These are phyloP conservation scores for Coemansia sp. DNA, from an alignment of 192 early-diverging fungal genomes.

Conservation along the genomic window DNA sequence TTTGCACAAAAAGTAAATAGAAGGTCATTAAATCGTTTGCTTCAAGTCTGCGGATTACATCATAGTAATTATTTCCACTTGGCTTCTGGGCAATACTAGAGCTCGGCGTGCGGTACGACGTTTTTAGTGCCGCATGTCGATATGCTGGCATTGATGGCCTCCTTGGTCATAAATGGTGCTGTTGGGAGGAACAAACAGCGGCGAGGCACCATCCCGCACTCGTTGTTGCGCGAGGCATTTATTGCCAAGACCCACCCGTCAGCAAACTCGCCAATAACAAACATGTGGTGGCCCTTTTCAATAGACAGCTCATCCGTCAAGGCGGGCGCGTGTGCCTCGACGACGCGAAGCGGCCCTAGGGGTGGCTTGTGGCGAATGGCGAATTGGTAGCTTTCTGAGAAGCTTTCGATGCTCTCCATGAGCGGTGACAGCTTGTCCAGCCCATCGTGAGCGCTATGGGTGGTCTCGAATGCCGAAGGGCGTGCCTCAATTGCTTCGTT, in stretches of 20 bases:
- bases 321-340: slow-evolving; percentile 30
- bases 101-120: background rate
- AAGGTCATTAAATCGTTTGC: too few species aligned
- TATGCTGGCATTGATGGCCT: slow-evolving; percentile 12
- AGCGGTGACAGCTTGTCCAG: slow-evolving; percentile 9
- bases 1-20: background rate
- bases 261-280: slow-evolving; percentile 48
- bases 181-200: slow-evolving; percentile 48
- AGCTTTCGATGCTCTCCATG: slow-evolving; percentile 36
- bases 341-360: slow-evolving; percentile 28
- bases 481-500: background rate
- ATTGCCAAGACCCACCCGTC: slow-evolving; percentile 48
- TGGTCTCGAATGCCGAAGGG: background rate
- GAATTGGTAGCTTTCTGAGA: slow-evolving; percentile 47
- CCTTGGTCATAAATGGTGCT: slow-evolving; percentile 31
- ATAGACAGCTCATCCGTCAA: slow-evolving; percentile 36
- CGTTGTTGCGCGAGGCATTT: slow-evolving; percentile 27
- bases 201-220: slow-evolving; percentile 45
- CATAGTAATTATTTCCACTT: background rate
- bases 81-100: background rate
- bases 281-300: slow-evolving; percentile 18
- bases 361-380: slow-evolving; percentile 45
- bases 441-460: background rate
- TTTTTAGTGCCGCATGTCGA: background rate
- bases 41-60: background rate